Evolutionary conservation across 495 filamentous ascomycete genomes (phyloP).

Genomic region (Acidomyces sp.): DNA sequence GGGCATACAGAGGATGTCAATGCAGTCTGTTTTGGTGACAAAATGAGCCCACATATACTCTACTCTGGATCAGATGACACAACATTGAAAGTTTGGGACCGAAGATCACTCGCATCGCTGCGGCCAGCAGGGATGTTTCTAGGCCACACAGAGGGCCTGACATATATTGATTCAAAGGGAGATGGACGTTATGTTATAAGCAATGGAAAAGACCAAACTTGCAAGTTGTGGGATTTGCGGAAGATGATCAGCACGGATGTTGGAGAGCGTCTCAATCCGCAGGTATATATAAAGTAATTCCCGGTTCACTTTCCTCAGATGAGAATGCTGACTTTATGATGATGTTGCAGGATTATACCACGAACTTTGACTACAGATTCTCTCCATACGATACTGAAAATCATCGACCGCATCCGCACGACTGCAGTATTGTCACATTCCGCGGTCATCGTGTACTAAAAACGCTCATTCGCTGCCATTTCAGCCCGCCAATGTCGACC

Average conservation of each 20-base stretch:
- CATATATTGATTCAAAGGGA: constrained; percentile 91
- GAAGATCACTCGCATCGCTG: constrained; percentile 73
- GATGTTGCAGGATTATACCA: constrained; percentile 35
- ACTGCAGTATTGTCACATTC: constrained; percentile 89
- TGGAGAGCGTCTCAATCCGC: constrained; percentile 40
- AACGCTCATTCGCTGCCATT: constrained; percentile 90
- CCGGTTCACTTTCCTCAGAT: no score
- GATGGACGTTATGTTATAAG: constrained; percentile 89
- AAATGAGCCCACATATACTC: constrained; percentile 78
- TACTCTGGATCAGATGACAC: constrained; percentile 94
- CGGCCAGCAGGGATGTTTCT: constrained; percentile 85
- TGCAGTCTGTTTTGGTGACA: constrained; percentile 90
- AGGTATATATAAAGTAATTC: constrained; percentile 3
- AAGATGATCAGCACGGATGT: constrained; percentile 60
- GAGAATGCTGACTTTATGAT: background rate
- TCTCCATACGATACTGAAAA: constrained; percentile 52
- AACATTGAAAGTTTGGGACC: constrained; percentile 93
- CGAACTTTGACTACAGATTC: constrained; percentile 78
- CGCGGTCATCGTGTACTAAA: constrained; percentile 75
- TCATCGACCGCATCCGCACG: constrained; percentile 66
- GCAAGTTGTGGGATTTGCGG: constrained; percentile 95
- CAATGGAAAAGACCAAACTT: constrained; percentile 90
- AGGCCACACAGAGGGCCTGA: constrained; percentile 87
- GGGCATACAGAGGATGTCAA: constrained; percentile 88
- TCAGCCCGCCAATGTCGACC: constrained; percentile 78